phyloP scores from a whole-genome alignment of 345 rosid species.

The Melaleuca quinquenervia region DNA sequence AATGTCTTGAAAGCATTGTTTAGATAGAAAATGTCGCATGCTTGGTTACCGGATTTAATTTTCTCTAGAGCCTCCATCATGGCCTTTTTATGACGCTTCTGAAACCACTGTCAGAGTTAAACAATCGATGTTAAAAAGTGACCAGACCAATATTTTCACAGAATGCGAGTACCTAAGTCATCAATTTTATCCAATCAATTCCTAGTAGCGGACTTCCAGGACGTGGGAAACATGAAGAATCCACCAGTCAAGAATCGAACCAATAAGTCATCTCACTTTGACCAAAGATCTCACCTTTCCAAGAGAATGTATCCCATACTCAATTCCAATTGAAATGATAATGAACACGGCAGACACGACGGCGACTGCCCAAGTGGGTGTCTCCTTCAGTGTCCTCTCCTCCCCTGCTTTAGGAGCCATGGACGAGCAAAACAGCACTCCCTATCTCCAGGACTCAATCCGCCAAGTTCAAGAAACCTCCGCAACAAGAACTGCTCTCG shows the following conservation, averaged over 20 bases:
- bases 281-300: constrained; percentile 5
- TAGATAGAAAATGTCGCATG: neutral
- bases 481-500: neutral
- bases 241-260: neutral
- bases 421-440: neutral
- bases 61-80: constrained; percentile 34
- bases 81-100: constrained; percentile 21
- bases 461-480: neutral
- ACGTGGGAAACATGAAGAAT: neutral
- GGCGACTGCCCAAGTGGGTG: constrained; percentile 39
- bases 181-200: neutral
- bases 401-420: constrained; percentile 14
- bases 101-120: constrained; percentile 17
- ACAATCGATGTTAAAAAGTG: neutral
- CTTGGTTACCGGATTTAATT: constrained; percentile 19
- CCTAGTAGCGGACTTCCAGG: neutral
- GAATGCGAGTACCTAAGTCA: neutral
- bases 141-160: neutral
- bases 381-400: constrained; percentile 20
- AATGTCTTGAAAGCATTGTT: neutral
- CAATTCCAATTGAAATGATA: constrained; percentile 20
- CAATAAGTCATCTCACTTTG: neutral
- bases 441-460: neutral
- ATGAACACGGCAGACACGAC: constrained; percentile 21
- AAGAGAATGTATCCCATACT: constrained; percentile 11